Percentiles rank a stretch among this genome's conserved stretches.
Conservation (phyloP, 176 grass and related monocot genomes). For the Hordeum vulgare region MorexV3_pseudomolecules_assembly NC_058518.1:118313669-118314168, state of each 20-base stretch:
- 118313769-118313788: background rate
- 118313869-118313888: background rate
- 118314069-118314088: background rate
- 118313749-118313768: background rate
- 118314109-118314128: background rate
- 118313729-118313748: too few relatives aligned
- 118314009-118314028: background rate
- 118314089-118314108: background rate
- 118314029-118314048: background rate
- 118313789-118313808: background rate
- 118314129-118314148: background rate
- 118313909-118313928: background rate
- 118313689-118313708: too few relatives aligned
- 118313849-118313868: too few relatives aligned
- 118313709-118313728: too few relatives aligned
- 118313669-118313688: too few relatives aligned
- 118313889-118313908: background rate
- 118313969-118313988: background rate
- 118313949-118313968: background rate
- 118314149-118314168: background rate
- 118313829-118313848: too few relatives aligned
- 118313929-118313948: background rate
- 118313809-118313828: background rate
- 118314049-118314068: background rate
- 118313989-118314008: background rate